Conservation (phyloP, 139 green algal genomes). For the Coccomyxa sp. region DNA sequence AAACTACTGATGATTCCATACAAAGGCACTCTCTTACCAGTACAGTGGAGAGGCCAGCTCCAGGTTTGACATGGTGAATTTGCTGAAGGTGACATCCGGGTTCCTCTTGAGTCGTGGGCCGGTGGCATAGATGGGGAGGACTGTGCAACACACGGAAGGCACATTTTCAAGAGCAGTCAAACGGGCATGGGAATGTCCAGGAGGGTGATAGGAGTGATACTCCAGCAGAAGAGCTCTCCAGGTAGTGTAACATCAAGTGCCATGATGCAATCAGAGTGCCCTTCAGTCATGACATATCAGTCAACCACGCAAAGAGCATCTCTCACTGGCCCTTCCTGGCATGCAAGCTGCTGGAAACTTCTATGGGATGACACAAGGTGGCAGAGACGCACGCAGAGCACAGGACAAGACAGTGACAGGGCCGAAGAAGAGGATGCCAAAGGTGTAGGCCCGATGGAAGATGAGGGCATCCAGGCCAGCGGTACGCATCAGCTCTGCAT, state of each 20-base stretch:
- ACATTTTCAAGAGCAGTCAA: background rate
- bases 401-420: background rate
- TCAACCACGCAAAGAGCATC: background rate
- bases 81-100: background rate
- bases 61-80: slow-evolving; percentile 9
- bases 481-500: background rate
- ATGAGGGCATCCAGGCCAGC: slow-evolving; percentile 1
- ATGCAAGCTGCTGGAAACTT: too few species aligned
- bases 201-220: background rate
- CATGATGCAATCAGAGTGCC: background rate
- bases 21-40: background rate
- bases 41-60: background rate
- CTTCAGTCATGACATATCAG: background rate
- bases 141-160: background rate
- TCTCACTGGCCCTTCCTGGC: background rate
- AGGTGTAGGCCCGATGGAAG: background rate
- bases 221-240: background rate
- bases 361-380: background rate
- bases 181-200: background rate
- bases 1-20: background rate
- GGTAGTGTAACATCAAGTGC: background rate
- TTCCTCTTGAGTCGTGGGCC: background rate
- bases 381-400: background rate
- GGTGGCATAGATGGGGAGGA: background rate
- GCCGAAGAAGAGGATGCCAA: slow-evolving; percentile 1